Conservation (phyloP, 345 rosid genomes). For the Xanthoceras sorbifolium region DNA sequence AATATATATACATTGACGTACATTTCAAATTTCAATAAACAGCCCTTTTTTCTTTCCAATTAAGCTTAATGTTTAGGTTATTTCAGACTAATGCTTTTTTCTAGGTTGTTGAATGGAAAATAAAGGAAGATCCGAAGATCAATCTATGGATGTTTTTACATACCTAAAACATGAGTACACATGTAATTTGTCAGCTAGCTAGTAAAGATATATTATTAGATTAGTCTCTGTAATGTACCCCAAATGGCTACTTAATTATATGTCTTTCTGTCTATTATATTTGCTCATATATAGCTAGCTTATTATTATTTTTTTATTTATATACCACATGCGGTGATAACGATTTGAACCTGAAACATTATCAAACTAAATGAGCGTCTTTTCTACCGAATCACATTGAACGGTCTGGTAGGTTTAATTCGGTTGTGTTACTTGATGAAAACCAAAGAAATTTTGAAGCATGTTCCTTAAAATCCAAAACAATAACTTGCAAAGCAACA, state of each 20-base stretch:
- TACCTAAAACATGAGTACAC: neutral
- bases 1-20: no score
- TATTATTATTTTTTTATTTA: no score
- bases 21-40: no score
- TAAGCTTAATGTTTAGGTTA: no score
- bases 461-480: slow-evolving; percentile 42
- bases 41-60: no score
- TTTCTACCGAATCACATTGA: no score
- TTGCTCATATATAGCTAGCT: neutral
- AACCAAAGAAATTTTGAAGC: slow-evolving; percentile 20
- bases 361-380: no score
- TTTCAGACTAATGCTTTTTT: no score
- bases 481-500: slow-evolving; percentile 52
- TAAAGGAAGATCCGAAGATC: neutral
- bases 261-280: no score
- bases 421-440: slow-evolving; percentile 23
- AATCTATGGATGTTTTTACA: neutral
- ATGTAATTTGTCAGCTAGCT: neutral
- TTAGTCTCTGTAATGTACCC: slow-evolving; percentile 12
- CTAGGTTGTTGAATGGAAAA: neutral
- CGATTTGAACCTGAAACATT: no score
- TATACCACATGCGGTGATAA: no score
- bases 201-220: neutral
- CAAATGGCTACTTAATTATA: no score
- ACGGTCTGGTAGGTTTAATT: slow-evolving; percentile 25